Conservation (phyloP, 805 yeast genomes). For the Hanseniaspora lindneri region DNA sequence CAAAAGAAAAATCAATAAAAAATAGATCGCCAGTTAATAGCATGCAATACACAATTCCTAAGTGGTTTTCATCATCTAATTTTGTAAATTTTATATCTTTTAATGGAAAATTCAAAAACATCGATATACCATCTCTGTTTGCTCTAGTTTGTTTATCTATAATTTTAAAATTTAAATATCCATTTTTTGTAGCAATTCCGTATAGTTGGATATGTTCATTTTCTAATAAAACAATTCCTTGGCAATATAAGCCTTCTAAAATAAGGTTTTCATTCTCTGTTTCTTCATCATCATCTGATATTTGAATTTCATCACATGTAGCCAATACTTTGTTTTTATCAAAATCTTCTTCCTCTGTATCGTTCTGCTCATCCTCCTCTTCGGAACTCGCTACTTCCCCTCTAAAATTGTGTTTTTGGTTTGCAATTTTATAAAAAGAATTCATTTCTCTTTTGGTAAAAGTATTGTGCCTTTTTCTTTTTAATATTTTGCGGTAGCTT, state of each 20-base stretch:
- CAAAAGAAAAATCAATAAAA: conserved; percentile 1
- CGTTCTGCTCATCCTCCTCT: neutral
- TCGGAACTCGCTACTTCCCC: neutral
- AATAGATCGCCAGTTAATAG: conserved; percentile 7
- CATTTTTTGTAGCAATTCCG: conserved; percentile 9
- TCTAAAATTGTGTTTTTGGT: neutral
- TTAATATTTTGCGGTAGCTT: neutral
- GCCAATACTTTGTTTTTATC: neutral
- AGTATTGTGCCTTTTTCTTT: neutral
- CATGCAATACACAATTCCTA: conserved; percentile 3
- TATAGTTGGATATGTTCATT: neutral
- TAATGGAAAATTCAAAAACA: neutral
- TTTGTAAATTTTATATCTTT: neutral
- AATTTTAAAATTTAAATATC: conserved; percentile 12
- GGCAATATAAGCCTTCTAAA: neutral
- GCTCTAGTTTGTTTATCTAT: neutral
- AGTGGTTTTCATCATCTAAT: neutral
- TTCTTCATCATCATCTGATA: conserved; percentile 13
- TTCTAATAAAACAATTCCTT: neutral
- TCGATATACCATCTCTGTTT: conserved; percentile 7
- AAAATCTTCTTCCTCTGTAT: neutral
- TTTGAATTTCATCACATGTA: neutral
- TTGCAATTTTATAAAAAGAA: conserved; percentile 2
- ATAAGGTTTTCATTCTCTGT: neutral
- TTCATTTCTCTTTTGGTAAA: conserved; percentile 5